These are phyloP conservation scores for Metschnikowia henanensis DNA, from an alignment of 805 yeast species.

Conservation along the genomic window DNA sequence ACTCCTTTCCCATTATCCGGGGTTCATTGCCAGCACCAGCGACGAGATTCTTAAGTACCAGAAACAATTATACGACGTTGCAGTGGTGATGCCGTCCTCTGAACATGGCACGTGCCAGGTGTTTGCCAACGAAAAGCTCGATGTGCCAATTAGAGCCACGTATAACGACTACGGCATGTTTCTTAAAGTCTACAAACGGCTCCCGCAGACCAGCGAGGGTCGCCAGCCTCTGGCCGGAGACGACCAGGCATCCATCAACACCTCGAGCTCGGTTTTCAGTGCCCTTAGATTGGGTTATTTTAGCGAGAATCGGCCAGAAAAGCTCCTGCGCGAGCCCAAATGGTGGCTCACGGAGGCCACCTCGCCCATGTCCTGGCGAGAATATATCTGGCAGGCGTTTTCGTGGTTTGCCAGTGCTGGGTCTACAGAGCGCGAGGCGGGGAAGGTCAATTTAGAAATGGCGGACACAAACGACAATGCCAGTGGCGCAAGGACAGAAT, in stretches of 20 bases:
- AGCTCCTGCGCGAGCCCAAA: slow-evolving; percentile 27
- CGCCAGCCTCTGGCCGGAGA: slow-evolving; percentile 18
- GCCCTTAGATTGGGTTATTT: slow-evolving; percentile 13
- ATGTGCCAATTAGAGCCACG: slow-evolving; percentile 28
- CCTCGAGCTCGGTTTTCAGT: slow-evolving; percentile 26
- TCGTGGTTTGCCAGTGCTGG: slow-evolving; percentile 92
- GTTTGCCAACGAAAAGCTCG: slow-evolving; percentile 10
- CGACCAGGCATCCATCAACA: slow-evolving; percentile 30
- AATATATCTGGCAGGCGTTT: slow-evolving; percentile 65
- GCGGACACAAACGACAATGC: slow-evolving; percentile 7
- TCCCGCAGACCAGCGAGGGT: slow-evolving; percentile 11
- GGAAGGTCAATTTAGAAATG: slow-evolving; percentile 5
- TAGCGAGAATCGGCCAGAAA: slow-evolving; percentile 7
- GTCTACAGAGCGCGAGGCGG: slow-evolving; percentile 33
- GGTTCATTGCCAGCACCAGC: slow-evolving; percentile 61
- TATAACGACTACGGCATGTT: slow-evolving; percentile 39
- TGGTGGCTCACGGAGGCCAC: slow-evolving; percentile 47
- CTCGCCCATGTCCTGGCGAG: slow-evolving; percentile 54
- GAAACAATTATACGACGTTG: slow-evolving; percentile 48
- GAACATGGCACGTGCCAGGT: slow-evolving; percentile 12
- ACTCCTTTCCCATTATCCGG: slow-evolving; percentile 22
- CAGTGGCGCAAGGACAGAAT: neutral
- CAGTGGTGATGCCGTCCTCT: slow-evolving; percentile 25
- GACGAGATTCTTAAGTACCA: slow-evolving; percentile 66
- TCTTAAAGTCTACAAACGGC: slow-evolving; percentile 29